Conservation (phyloP, 2,329 filamentous ascomycete genomes). For the Hypoxylon sp. region DNA sequence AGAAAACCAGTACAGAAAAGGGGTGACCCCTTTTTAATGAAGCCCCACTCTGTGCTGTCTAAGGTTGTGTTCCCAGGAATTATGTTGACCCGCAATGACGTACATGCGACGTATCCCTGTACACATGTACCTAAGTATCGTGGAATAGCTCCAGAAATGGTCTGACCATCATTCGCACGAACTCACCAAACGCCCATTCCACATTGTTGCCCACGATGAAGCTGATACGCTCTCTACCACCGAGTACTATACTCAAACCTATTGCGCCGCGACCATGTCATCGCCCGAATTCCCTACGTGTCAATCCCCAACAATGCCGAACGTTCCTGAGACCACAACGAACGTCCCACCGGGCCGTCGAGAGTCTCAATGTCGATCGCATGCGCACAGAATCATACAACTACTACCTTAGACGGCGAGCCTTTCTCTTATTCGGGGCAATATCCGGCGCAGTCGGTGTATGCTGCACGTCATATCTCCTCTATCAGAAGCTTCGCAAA, state of each 20-base stretch:
- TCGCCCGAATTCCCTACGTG: constrained; percentile 27
- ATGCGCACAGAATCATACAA: constrained; percentile 63
- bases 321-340: constrained; percentile 54
- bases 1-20: background rate
- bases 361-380: constrained; percentile 66
- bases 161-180: constrained; percentile 5
- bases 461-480: constrained; percentile 63
- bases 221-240: constrained; percentile 32
- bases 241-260: constrained; percentile 11
- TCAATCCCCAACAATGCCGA: constrained; percentile 49
- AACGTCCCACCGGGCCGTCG: constrained; percentile 57
- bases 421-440: constrained; percentile 67
- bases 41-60: background rate
- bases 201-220: constrained; percentile 40
- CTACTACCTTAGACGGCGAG: constrained; percentile 66
- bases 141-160: background rate
- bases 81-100: constrained; percentile 27
- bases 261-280: constrained; percentile 19
- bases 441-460: constrained; percentile 66
- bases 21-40: background rate
- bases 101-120: background rate
- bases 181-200: constrained; percentile 2
- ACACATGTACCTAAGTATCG: background rate
- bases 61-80: constrained; percentile 7
- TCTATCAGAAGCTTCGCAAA: constrained; percentile 56